Evolutionary conservation across 2,329 filamentous ascomycete species (phyloP).

Genomic region (Aureobasidium sp.): DNA sequence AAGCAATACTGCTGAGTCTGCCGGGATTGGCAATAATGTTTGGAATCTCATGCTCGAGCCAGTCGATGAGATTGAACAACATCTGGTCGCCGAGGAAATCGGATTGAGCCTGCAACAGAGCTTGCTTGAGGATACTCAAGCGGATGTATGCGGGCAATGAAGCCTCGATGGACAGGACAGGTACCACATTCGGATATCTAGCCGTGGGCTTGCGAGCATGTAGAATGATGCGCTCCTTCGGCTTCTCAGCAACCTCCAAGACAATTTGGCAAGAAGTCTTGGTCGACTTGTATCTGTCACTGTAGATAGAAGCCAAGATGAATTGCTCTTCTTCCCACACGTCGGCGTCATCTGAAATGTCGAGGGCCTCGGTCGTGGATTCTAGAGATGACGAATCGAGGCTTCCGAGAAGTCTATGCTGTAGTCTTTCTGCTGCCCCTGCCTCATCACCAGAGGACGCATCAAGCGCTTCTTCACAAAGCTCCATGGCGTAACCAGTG

Average conservation of each 20-base stretch:
- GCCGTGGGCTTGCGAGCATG: slow-evolving; percentile 62
- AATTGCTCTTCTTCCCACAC: slow-evolving; percentile 79
- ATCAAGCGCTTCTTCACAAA: slow-evolving; percentile 72
- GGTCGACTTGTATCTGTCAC: slow-evolving; percentile 53
- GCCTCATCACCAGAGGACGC: slow-evolving; percentile 62
- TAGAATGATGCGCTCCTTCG: slow-evolving; percentile 38
- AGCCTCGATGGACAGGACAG: slow-evolving; percentile 59
- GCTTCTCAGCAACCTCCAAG: slow-evolving; percentile 44
- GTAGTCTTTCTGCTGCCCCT: slow-evolving; percentile 68
- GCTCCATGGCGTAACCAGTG: slow-evolving; percentile 75
- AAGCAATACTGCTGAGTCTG: slow-evolving; percentile 71
- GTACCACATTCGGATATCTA: slow-evolving; percentile 60
- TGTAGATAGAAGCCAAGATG: slow-evolving; percentile 79
- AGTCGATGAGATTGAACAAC: slow-evolving; percentile 84
- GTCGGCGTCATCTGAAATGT: slow-evolving; percentile 35
- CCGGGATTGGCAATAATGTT: slow-evolving; percentile 78
- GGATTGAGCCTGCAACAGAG: slow-evolving; percentile 60
- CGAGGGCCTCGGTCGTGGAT: slow-evolving; percentile 29
- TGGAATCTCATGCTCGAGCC: slow-evolving; percentile 78
- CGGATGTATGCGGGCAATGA: slow-evolving; percentile 85
- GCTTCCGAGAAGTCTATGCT: slow-evolving; percentile 51
- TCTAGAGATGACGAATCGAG: slow-evolving; percentile 17
- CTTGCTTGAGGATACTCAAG: slow-evolving; percentile 73
- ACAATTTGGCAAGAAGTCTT: slow-evolving; percentile 57
- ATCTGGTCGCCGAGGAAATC: slow-evolving; percentile 75